phyloP scores from a whole-genome alignment of 352 stramenopile genomes.

The Globisporangium rhizosaccharum region DNA sequence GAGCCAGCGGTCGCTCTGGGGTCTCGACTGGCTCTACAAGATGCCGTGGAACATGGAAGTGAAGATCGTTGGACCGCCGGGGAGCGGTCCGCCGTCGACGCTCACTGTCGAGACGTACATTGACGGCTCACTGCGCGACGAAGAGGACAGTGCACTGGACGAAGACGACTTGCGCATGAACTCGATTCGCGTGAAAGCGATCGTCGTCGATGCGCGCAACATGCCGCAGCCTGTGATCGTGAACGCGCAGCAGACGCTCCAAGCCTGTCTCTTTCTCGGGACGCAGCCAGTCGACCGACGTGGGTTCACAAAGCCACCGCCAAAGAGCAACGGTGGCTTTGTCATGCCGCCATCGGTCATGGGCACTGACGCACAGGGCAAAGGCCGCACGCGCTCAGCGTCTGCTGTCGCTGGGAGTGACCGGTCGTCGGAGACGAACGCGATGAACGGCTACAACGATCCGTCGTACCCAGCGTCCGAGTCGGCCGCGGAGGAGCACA shows the following conservation, averaged over 20 bases:
- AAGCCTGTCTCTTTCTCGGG: constrained; percentile 82
- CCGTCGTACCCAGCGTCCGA: constrained; percentile 52
- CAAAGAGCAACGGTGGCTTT: constrained; percentile 83
- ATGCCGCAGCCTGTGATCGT: constrained; percentile 83
- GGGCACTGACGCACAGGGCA: constrained; percentile 51
- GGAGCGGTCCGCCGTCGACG: constrained; percentile 78
- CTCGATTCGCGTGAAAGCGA: constrained; percentile 83
- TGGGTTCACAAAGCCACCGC: constrained; percentile 82
- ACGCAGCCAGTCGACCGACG: constrained; percentile 82
- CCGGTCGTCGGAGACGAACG: constrained; percentile 61
- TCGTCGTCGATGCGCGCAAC: constrained; percentile 84
- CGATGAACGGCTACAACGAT: constrained; percentile 43
- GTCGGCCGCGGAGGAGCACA: constrained; percentile 75
- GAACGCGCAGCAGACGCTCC: constrained; percentile 83
- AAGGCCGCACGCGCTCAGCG: constrained; percentile 50
- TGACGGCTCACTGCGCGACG: constrained; percentile 68
- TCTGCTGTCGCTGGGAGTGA: constrained; percentile 47
- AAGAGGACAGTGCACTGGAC: constrained; percentile 58
- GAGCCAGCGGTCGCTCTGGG: constrained; percentile 70
- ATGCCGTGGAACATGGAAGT: constrained; percentile 92
- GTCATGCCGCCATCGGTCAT: constrained; percentile 50
- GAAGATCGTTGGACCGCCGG: constrained; percentile 83
- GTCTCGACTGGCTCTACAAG: constrained; percentile 84
- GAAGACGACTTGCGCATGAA: constrained; percentile 83
- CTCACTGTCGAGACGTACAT: constrained; percentile 88